A percentile compares a stretch with the other conserved stretches of the same genome.
phyloP scores from a whole-genome alignment of 257 asterid genomes.

The Solanum clarkiae region DNA sequence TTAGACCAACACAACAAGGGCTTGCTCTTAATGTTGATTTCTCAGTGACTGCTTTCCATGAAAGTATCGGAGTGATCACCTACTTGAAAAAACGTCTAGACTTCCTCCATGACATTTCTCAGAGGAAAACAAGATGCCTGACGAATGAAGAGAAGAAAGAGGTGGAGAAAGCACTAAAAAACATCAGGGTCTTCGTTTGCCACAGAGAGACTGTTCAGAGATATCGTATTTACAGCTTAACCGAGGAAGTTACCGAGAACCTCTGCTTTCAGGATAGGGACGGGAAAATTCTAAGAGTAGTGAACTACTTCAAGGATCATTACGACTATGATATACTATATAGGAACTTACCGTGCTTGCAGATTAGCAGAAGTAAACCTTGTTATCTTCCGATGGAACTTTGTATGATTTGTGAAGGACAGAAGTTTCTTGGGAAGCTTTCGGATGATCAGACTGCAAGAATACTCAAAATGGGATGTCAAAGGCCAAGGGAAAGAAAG shows the following conservation, averaged over 20 bases:
- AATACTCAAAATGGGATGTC: slow-evolving; percentile 82
- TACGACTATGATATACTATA: slow-evolving; percentile 62
- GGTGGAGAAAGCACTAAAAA: slow-evolving; percentile 66
- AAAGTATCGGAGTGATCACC: slow-evolving; percentile 76
- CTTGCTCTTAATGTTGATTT: slow-evolving; percentile 84
- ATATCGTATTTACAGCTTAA: slow-evolving; percentile 61
- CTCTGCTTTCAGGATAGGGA: slow-evolving; percentile 74
- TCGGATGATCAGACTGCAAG: slow-evolving; percentile 88
- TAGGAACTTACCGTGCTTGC: slow-evolving; percentile 77
- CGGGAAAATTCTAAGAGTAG: slow-evolving; percentile 42
- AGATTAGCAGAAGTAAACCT: slow-evolving; percentile 75
- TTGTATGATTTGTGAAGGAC: slow-evolving; percentile 95
- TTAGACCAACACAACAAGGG: slow-evolving; percentile 91
- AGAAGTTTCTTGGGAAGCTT: slow-evolving; percentile 89
- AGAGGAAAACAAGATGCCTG: slow-evolving; percentile 26
- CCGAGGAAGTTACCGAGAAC: slow-evolving; percentile 51
- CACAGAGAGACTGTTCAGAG: slow-evolving; percentile 82
- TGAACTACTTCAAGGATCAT: slow-evolving; percentile 72
- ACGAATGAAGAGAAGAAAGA: slow-evolving; percentile 47
- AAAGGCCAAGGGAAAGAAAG: slow-evolving; percentile 62
- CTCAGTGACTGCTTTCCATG: slow-evolving; percentile 90
- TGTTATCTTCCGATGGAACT: slow-evolving; percentile 96
- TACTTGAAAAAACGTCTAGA: slow-evolving; percentile 60
- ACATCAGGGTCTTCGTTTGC: slow-evolving; percentile 75
- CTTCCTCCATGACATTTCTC: slow-evolving; percentile 44